Evolutionary conservation across 1,284 basidiomycete species (phyloP).

Genomic region (Melampsora americana): DNA sequence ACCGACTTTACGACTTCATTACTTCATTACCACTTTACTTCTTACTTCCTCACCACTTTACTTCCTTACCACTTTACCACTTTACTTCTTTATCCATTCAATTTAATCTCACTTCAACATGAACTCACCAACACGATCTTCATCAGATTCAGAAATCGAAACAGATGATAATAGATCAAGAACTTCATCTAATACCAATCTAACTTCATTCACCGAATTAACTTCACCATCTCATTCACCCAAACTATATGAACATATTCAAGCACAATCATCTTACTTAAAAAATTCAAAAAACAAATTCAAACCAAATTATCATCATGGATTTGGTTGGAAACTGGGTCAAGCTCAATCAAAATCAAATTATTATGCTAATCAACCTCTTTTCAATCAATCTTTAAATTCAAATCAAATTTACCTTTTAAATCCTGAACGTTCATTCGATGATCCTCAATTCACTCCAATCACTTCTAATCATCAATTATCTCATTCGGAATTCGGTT

Average conservation of each 20-base stretch:
- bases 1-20: too few species aligned
- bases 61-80: too few species aligned
- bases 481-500: conserved; percentile 56
- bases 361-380: neutral
- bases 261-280: neutral
- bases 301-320: neutral
- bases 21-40: too few species aligned
- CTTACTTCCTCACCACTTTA: too few species aligned
- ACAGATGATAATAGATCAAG: too few species aligned
- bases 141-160: too few species aligned
- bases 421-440: conserved; percentile 10
- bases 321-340: conserved; percentile 11
- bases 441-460: conserved; percentile 13
- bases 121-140: too few species aligned
- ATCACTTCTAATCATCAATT: conserved; percentile 49
- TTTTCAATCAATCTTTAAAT: neutral
- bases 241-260: neutral
- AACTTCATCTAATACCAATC: neutral
- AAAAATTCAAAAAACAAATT: neutral
- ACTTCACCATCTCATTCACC: neutral
- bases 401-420: neutral
- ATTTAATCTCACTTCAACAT: too few species aligned
- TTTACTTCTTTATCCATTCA: too few species aligned
- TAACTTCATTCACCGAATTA: neutral
- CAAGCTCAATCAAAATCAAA: conserved; percentile 1